Conservation (phyloP, 2,329 filamentous ascomycete species). For the Cephalotrichum gorgonifer region DNA sequence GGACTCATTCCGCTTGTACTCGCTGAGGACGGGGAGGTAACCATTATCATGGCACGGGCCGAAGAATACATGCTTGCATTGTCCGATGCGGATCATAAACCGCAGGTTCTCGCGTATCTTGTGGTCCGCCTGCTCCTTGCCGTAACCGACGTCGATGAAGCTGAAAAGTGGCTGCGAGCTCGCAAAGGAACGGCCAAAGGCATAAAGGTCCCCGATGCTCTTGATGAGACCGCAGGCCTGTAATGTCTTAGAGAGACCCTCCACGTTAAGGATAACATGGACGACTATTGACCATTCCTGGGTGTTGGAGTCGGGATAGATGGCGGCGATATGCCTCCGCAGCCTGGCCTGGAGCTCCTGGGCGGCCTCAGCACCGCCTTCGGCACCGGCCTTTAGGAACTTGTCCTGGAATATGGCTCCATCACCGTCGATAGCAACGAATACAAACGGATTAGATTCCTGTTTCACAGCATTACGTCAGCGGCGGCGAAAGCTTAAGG, state of each 20-base stretch:
- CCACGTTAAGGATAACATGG: conserved; percentile 21
- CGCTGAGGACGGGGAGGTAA: conserved; percentile 49
- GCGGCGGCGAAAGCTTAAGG: not conserved
- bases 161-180: conserved; percentile 37
- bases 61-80: conserved; percentile 52
- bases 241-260: conserved; percentile 19
- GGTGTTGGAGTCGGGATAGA: conserved; percentile 15
- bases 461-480: conserved; percentile 6
- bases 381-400: conserved; percentile 17
- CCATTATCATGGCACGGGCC: conserved; percentile 52
- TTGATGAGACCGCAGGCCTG: conserved; percentile 15
- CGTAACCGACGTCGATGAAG: conserved; percentile 43
- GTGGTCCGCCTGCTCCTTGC: conserved; percentile 46
- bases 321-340: conserved; percentile 12
- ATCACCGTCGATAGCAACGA: conserved; percentile 23
- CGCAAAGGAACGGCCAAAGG: conserved; percentile 22
- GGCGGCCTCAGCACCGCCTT: conserved; percentile 21
- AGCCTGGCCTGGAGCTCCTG: conserved; percentile 16
- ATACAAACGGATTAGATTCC: conserved; percentile 21
- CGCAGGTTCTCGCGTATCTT: conserved; percentile 37
- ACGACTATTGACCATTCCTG: conserved; percentile 22
- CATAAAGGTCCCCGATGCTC: conserved; percentile 13
- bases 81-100: conserved; percentile 15
- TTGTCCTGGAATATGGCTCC: conserved; percentile 22
- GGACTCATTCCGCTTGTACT: conserved; percentile 20